Evolutionary conservation across 768 basidiomycete species (phyloP).

Genomic region (Leccinum subtestaceum): DNA sequence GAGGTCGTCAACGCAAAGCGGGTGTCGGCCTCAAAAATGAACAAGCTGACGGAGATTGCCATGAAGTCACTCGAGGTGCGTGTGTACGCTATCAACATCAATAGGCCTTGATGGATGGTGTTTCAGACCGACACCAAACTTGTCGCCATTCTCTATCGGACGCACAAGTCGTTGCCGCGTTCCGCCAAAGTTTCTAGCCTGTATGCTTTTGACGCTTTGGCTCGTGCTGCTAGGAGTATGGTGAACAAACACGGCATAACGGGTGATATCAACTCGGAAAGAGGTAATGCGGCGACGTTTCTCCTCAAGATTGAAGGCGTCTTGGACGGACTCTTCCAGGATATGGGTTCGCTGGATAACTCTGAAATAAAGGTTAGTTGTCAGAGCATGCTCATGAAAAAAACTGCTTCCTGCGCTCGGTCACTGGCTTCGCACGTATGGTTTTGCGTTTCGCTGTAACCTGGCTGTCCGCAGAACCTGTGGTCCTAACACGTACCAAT

Average conservation of each 20-base stretch:
- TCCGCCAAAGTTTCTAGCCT: constrained; percentile 79
- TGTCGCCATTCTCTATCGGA: constrained; percentile 84
- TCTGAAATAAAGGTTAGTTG: constrained; percentile 84
- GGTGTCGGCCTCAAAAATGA: constrained; percentile 85
- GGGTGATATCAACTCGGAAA: constrained; percentile 51
- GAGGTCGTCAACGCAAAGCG: constrained; percentile 81
- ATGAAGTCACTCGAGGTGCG: constrained; percentile 76
- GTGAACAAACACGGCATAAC: constrained; percentile 62
- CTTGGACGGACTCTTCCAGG: constrained; percentile 84
- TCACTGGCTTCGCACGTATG: constrained; percentile 10
- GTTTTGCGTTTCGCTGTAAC: constrained; percentile 8
- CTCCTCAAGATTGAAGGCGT: constrained; percentile 87
- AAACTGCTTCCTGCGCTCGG: neutral
- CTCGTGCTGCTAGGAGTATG: constrained; percentile 73
- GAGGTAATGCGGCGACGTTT: constrained; percentile 79
- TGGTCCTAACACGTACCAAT: constrained; percentile 28
- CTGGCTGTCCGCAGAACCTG: neutral
- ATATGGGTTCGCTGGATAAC: constrained; percentile 66
- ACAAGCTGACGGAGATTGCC: constrained; percentile 69
- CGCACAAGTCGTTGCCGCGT: constrained; percentile 74
- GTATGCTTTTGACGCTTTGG: constrained; percentile 91
- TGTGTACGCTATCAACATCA: neutral
- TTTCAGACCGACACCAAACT: constrained; percentile 79
- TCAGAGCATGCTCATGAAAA: constrained; percentile 7
- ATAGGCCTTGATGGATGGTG: neutral